phyloP scores from a whole-genome alignment of 306 rosid species.

The Citrullus colocynthis region DNA sequence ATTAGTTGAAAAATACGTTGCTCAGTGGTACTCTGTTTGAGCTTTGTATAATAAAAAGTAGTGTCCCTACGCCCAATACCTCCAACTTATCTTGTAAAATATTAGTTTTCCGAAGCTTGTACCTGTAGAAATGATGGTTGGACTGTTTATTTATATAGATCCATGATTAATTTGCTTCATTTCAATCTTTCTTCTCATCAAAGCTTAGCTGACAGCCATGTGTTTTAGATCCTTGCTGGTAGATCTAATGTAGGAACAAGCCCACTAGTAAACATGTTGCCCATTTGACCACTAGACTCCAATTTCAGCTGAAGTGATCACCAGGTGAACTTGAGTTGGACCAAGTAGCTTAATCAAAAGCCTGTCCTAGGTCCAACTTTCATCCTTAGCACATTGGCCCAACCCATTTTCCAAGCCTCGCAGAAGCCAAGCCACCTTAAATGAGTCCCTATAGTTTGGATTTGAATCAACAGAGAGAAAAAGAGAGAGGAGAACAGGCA shows the following conservation, averaged over 20 bases:
- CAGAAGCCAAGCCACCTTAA: background rate
- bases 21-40: constrained; percentile 22
- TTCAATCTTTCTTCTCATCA: background rate
- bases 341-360: background rate
- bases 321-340: background rate
- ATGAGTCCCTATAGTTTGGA: background rate
- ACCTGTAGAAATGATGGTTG: constrained; percentile 14
- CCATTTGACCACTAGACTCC: background rate
- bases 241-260: background rate
- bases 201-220: background rate
- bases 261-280: background rate
- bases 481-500: background rate
- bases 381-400: background rate
- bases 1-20: constrained; percentile 14
- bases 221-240: background rate
- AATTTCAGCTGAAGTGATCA: background rate
- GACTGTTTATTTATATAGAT: constrained; percentile 6
- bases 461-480: background rate
- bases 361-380: background rate
- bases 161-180: background rate
- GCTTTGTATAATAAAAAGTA: constrained; percentile 27
- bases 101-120: constrained; percentile 10
- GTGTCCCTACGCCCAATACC: constrained; percentile 18
- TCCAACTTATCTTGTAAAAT: constrained; percentile 34
- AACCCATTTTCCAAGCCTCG: background rate